Base-by-base conservation (phyloP, 2,329 filamentous ascomycete species). In the Penicillium polonicum region DNA sequence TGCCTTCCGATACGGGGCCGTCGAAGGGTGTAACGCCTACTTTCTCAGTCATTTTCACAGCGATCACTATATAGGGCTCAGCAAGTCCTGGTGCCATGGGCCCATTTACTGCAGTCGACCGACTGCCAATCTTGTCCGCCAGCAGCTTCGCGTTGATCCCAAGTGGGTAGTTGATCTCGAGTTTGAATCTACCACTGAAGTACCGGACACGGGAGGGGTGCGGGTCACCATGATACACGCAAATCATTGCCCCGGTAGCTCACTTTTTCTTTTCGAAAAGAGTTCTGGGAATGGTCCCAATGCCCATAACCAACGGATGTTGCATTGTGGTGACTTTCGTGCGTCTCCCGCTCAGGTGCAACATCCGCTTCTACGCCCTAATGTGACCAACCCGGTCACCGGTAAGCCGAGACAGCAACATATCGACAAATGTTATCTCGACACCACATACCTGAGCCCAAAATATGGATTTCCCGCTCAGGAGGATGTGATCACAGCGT, bases 11-110 rank as follows among this genome's bases (percentile, higher is more conserved):
- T 99, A 97, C 69, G 94, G 94, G 2, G 91, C 92, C 4, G 91
- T 99, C 0, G 84, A 95, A 70, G 92, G 91, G 0, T 96, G 92
- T 72, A 88, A 90, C 53, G 94, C 93, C 1, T 99, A 99, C 72
- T 99, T 99, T 65, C 82, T 99, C 12, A 97, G 92, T 67, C 94
- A 99, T 71, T 99, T 97, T 65, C 94, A 99, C 74, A 97, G 92
- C 68, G 94, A 99, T 71, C 94, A 99, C 72, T 99, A 99, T 68
- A 87, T 97, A 35, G 94, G 94, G 2, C 79, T 99, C 12, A 94
- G 91, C 12, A 86, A 89, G 8, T 91, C 83, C 33, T 99, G 94
- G 94, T 85, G 81, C 39, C 92, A 99, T 71, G 94, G 94, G 0
- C 93, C 92, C 0, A 97, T 99, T 48, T 99, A 96, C 70, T 97